Percentiles rank a stretch among this genome's conserved stretches.
These are phyloP conservation scores for Cucurbita ficifolia DNA, from an alignment of 306 rosid genomes.

Conservation along the genomic window DNA sequence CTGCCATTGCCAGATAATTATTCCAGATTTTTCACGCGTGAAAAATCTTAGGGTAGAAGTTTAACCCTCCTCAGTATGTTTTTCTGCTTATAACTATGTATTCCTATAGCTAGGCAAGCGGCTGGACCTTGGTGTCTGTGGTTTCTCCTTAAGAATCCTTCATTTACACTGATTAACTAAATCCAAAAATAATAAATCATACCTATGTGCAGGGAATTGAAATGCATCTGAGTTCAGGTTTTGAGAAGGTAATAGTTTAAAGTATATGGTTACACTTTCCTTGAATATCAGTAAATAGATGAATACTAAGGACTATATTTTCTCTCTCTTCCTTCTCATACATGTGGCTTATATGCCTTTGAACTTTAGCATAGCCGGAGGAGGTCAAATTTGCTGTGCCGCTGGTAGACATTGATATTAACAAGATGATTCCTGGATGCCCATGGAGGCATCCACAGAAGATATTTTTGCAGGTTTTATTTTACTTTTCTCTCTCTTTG, in stretches of 20 bases:
- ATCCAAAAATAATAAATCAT: background rate
- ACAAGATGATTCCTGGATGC: constrained; percentile 71
- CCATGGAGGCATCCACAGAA: constrained; percentile 74
- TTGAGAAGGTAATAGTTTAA: constrained; percentile 57
- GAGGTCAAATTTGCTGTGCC: constrained; percentile 95
- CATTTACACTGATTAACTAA: background rate
- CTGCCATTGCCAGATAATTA: background rate
- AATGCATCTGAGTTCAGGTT: constrained; percentile 55
- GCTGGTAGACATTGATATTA: constrained; percentile 66
- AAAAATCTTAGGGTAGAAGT: background rate
- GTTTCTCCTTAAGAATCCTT: background rate
- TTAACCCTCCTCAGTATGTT: background rate
- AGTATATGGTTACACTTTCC: constrained; percentile 11
- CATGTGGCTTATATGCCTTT: constrained; percentile 39
- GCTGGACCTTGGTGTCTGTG: background rate
- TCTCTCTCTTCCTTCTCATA: constrained; percentile 29
- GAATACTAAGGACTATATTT: background rate
- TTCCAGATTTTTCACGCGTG: background rate
- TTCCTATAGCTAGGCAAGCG: background rate
- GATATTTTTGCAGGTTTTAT: constrained; percentile 73
- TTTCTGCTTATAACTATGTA: background rate
- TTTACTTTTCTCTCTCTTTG: constrained; percentile 6
- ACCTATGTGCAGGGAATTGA: constrained; percentile 68
- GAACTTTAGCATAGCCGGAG: constrained; percentile 74
- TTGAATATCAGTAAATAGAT: background rate